Evolutionary conservation across 345 rosid genomes (phyloP).

Genomic region (Populus euphratica): DNA sequence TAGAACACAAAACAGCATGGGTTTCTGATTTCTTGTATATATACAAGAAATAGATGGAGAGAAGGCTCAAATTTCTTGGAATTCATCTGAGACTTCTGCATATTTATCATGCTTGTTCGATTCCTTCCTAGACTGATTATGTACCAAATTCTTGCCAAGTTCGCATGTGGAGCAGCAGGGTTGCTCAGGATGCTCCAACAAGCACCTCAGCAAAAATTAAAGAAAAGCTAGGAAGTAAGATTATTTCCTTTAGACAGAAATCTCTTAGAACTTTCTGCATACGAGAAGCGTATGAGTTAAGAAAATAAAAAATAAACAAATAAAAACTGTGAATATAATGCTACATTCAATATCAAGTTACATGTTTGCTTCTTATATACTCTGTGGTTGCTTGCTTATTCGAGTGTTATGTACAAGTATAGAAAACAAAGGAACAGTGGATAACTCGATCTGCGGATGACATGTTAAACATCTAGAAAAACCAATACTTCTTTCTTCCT

Average conservation of each 20-base stretch:
- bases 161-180: too few species aligned
- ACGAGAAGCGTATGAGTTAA: not conserved
- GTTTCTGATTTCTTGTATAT: too few species aligned
- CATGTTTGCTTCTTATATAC: not conserved
- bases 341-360: not conserved
- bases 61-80: too few species aligned
- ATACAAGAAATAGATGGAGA: too few species aligned
- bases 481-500: conserved; percentile 71
- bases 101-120: too few species aligned
- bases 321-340: not conserved
- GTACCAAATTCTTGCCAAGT: too few species aligned
- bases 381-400: not conserved
- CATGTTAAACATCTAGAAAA: conserved; percentile 37
- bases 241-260: not conserved
- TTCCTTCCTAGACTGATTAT: too few species aligned
- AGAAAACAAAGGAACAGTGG: not conserved
- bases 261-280: not conserved
- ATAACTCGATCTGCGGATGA: not conserved
- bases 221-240: too few species aligned
- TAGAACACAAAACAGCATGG: too few species aligned
- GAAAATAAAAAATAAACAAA: too few species aligned
- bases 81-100: too few species aligned
- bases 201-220: not conserved
- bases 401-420: not conserved
- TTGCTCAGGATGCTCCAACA: not conserved